Conservation (phyloP, 139 green algal species). For the Raphidocelis subcapitata region DNA sequence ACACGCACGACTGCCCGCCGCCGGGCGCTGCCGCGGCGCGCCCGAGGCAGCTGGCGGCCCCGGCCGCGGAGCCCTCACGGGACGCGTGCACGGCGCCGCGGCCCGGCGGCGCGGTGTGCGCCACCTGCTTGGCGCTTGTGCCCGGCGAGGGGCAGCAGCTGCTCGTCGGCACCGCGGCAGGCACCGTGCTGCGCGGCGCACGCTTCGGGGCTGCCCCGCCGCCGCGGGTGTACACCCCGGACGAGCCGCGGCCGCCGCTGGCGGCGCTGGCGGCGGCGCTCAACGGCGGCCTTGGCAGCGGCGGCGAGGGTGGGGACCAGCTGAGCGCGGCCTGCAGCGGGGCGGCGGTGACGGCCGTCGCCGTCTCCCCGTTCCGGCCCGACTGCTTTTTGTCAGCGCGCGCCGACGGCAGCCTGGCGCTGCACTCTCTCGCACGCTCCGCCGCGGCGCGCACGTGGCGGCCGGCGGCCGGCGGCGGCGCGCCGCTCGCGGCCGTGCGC, state of each 20-base stretch:
- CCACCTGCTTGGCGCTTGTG: constrained; percentile 7
- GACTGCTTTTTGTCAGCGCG: constrained; percentile 29
- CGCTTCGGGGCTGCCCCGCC: constrained; percentile 32
- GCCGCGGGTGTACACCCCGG: constrained; percentile 43
- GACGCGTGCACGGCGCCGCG: background rate
- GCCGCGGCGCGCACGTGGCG: constrained; percentile 32
- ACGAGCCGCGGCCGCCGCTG: constrained; percentile 19
- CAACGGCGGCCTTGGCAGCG: background rate
- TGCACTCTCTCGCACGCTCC: constrained; percentile 24
- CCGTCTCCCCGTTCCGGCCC: constrained; percentile 21
- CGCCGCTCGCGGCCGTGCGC: constrained; percentile 24
- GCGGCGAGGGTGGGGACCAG: background rate
- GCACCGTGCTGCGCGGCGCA: constrained; percentile 39
- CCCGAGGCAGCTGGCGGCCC: background rate
- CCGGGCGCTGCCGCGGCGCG: constrained; percentile 29
- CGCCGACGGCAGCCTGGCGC: constrained; percentile 35
- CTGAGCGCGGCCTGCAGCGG: background rate
- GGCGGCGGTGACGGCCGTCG: constrained; percentile 22
- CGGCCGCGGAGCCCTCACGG: background rate
- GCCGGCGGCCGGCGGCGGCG: constrained; percentile 6
- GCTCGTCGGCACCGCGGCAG: constrained; percentile 32
- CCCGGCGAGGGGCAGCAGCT: constrained; percentile 33
- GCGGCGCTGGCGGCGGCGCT: background rate
- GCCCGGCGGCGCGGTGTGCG: background rate
- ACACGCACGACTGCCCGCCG: constrained; percentile 13